Base-by-base conservation (phyloP, 1,284 basidiomycete genomes). In the Peniophora sp. region DNA sequence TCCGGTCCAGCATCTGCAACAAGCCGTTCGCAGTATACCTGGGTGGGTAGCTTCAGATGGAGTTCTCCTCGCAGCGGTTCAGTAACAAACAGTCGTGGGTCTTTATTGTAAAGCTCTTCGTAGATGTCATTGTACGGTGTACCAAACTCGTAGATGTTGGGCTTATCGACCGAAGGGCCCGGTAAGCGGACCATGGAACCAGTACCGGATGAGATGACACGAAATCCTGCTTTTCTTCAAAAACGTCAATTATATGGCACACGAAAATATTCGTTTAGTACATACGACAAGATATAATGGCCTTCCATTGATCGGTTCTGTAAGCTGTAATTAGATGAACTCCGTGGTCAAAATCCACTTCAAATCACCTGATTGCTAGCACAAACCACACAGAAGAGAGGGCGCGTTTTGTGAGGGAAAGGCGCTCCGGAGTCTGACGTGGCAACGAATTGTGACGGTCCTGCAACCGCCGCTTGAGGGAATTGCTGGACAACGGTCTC, bases 281-380 rank as follows among this genome's bases (percentile, higher is more conserved):
- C 90, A 70, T 60, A 95, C 88, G 86, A 72, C 42, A 99, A 70
- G 10, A 97, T 92, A 61, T 86, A 81, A 65, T 99, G 97, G 0
- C 93, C 97, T 67, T 98, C 96, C 97, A 99, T 99, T 1, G 95
- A 98, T 34, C 97, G 87, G 66, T 99, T 99, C 91, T 99, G 67
- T 45, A 47, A 35, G 8, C 32, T 34, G 42, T n/a, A n/a, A n/a
- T n/a, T n/a, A n/a, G n/a, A n/a, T n/a, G n/a, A n/a, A n/a, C 50
- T 52, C 63, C 51, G 61, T 52, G 44, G 5, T 18, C 46, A 50
- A 52, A 51, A 48, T 32, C 35, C n/a, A n/a, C n/a, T n/a, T n/a
- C n/a, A 12, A 68, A 78, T 59, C 65, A 91, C 93, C 71, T 97
- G 92, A 62, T 99, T 99, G 64, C 92, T 97, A 10, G 96, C 96